These are phyloP conservation scores for Globisporangium nodosum DNA, from an alignment of 352 stramenopile genomes.

Conservation along the genomic window DNA sequence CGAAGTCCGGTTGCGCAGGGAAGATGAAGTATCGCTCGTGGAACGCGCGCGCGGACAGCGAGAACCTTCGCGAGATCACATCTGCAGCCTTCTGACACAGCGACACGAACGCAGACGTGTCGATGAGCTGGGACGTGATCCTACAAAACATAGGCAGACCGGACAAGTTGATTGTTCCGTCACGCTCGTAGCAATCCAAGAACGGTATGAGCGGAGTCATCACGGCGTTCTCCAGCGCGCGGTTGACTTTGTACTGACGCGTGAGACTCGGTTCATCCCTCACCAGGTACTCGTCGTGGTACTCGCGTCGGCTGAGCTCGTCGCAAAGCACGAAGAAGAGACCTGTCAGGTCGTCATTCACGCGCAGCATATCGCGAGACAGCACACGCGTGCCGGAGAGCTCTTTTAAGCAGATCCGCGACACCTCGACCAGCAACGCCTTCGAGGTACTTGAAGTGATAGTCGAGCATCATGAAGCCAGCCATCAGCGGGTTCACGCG, in stretches of 20 bases:
- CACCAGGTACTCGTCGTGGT: constrained; percentile 19
- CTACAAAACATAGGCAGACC: constrained; percentile 1
- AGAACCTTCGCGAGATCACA: constrained; percentile 17
- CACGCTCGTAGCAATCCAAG: constrained; percentile 21
- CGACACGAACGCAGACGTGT: background rate
- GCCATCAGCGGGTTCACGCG: constrained; percentile 26
- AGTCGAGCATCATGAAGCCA: constrained; percentile 18
- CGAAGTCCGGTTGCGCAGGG: constrained; percentile 16
- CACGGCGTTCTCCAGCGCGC: constrained; percentile 19
- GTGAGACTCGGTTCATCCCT: constrained; percentile 4
- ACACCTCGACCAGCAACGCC: constrained; percentile 12
- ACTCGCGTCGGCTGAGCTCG: constrained; percentile 12
- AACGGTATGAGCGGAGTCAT: constrained; percentile 22
- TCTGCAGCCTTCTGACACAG: constrained; percentile 9
- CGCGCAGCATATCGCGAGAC: constrained; percentile 24
- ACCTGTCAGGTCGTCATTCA: constrained; percentile 27
- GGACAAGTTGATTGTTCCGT: constrained; percentile 17
- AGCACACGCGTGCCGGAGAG: constrained; percentile 23
- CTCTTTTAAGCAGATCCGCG: constrained; percentile 17
- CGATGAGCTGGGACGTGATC: background rate
- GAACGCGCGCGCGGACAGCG: background rate
- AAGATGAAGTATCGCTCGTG: constrained; percentile 17
- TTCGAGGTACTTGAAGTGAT: constrained; percentile 24
- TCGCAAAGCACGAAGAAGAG: constrained; percentile 27
- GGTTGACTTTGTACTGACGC: constrained; percentile 16